Percentiles rank a stretch among this genome's conserved stretches.
phyloP scores from a whole-genome alignment of 306 rosid genomes.

The Morella rubra region DNA sequence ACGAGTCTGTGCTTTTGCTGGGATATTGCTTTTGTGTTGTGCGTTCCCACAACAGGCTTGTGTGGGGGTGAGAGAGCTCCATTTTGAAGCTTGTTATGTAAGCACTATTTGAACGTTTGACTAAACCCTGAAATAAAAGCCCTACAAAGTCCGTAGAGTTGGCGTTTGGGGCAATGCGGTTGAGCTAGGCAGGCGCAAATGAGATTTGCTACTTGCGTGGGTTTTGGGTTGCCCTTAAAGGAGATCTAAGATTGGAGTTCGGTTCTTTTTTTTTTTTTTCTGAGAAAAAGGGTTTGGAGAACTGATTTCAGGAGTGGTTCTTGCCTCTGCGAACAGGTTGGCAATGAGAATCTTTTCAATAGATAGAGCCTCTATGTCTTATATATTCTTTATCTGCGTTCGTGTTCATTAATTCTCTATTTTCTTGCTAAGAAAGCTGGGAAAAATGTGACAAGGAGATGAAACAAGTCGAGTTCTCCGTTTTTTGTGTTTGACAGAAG shows the following conservation, averaged over 20 bases:
- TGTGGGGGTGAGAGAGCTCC: constrained; percentile 20
- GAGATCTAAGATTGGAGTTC: constrained; percentile 49
- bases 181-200: constrained; percentile 26
- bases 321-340: constrained; percentile 26
- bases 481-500: constrained; percentile 14
- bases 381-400: not conserved
- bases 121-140: constrained; percentile 36
- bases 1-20: constrained; percentile 27
- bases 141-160: not conserved
- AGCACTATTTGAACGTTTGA: constrained; percentile 33
- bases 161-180: constrained; percentile 40
- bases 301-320: constrained; percentile 27
- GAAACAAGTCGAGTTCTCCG: not conserved
- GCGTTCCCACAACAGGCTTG: constrained; percentile 13
- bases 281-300: constrained; percentile 28
- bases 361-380: not conserved
- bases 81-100: constrained; percentile 25
- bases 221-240: constrained; percentile 12
- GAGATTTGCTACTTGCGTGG: constrained; percentile 28
- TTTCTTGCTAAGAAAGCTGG: constrained; percentile 21
- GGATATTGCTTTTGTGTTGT: constrained; percentile 11
- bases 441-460: constrained; percentile 17
- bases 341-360: constrained; percentile 24
- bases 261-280: constrained; percentile 31
- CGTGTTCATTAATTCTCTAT: constrained; percentile 5